phyloP scores from a whole-genome alignment of 2,329 filamentous ascomycete species.

The Verruconis gallopava region DNA sequence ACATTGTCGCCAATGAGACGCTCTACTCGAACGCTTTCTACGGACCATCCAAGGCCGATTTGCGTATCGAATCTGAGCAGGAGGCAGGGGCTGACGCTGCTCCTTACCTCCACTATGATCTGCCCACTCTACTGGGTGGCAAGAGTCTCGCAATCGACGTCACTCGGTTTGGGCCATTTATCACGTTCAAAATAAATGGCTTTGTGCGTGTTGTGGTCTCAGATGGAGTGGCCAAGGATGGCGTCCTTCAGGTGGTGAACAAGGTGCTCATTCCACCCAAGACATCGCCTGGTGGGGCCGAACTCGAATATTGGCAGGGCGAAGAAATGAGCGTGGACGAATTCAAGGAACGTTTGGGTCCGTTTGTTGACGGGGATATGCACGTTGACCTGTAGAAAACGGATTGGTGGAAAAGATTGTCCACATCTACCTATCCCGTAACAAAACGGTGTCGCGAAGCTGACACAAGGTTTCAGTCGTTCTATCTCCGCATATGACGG shows the following conservation, averaged over 20 bases:
- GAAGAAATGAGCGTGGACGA: slow-evolving; percentile 47
- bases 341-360: slow-evolving; percentile 30
- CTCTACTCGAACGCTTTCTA: slow-evolving; percentile 79
- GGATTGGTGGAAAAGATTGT: no score
- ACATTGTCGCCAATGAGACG: slow-evolving; percentile 59
- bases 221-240: slow-evolving; percentile 64
- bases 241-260: slow-evolving; percentile 67
- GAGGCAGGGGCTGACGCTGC: slow-evolving; percentile 14
- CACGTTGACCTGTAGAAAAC: slow-evolving; percentile 6
- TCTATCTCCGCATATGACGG: no score
- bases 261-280: slow-evolving; percentile 66
- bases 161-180: slow-evolving; percentile 51
- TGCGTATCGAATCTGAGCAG: slow-evolving; percentile 12
- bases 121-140: slow-evolving; percentile 58
- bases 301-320: slow-evolving; percentile 25
- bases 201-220: slow-evolving; percentile 50
- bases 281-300: slow-evolving; percentile 29
- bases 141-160: slow-evolving; percentile 61
- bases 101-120: slow-evolving; percentile 50
- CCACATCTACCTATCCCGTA: no score
- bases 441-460: no score
- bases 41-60: slow-evolving; percentile 26
- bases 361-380: slow-evolving; percentile 6
- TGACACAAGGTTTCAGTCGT: no score
- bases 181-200: slow-evolving; percentile 63